Evolutionary conservation across 2,329 filamentous ascomycete genomes (phyloP).

Genomic region (Samsoniella hepiali): DNA sequence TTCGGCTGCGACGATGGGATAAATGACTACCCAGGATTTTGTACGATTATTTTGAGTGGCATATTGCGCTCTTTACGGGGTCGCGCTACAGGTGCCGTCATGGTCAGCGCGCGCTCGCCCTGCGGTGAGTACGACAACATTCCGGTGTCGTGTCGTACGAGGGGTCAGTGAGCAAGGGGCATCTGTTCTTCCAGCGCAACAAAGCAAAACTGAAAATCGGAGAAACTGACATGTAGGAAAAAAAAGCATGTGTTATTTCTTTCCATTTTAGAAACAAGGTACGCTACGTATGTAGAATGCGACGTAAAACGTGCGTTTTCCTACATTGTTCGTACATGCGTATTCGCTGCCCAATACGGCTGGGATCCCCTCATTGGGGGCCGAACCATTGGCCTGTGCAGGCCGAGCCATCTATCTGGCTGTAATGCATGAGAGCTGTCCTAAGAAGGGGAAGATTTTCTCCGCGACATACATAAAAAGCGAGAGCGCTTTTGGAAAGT

Average conservation of each 20-base stretch:
- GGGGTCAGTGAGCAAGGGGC: neutral
- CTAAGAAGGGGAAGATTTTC: neutral
- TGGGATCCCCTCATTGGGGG: constrained; percentile 1
- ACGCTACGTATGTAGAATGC: neutral
- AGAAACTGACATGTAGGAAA: too few relatives aligned
- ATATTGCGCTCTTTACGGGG: neutral
- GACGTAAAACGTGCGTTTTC: neutral
- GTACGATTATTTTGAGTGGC: neutral
- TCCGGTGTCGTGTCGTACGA: neutral
- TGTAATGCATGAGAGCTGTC: too few relatives aligned
- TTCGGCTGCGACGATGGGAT: neutral
- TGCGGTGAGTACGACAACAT: neutral
- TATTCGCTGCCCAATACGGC: neutral
- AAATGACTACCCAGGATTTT: neutral
- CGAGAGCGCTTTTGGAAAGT: too few relatives aligned
- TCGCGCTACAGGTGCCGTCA: neutral
- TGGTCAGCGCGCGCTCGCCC: neutral
- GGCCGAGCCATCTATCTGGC: too few relatives aligned
- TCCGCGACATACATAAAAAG: neutral
- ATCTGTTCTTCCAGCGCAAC: neutral
- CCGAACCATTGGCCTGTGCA: neutral
- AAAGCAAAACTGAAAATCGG: neutral
- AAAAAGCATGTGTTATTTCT: too few relatives aligned
- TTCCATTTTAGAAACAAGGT: neutral
- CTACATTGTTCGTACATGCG: neutral